Evolutionary conservation across 2,329 filamentous ascomycete species (phyloP).

Genomic region (Aotearoamyces nothofagi): DNA sequence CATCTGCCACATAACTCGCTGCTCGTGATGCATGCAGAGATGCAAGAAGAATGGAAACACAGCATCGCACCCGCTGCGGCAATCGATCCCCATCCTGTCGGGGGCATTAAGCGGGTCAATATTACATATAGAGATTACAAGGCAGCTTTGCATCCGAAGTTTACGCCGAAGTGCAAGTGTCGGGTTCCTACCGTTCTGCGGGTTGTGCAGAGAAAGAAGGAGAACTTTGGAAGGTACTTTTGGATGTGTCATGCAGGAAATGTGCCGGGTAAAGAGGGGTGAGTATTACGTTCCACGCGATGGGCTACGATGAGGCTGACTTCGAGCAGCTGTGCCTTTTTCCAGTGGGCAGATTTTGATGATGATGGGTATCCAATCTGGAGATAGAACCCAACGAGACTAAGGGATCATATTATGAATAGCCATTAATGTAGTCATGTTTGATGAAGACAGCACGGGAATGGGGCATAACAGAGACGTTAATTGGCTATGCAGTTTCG

Average conservation of each 20-base stretch:
- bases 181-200: slow-evolving; percentile 52
- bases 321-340: slow-evolving; percentile 47
- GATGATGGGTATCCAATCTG: slow-evolving; percentile 71
- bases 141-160: slow-evolving; percentile 56
- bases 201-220: slow-evolving; percentile 65
- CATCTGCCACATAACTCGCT: slow-evolving; percentile 91
- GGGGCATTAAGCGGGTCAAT: slow-evolving; percentile 73
- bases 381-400: slow-evolving; percentile 16
- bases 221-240: slow-evolving; percentile 69
- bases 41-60: slow-evolving; percentile 97
- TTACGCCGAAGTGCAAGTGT: slow-evolving; percentile 69
- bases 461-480: too few relatives aligned
- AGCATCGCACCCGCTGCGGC: slow-evolving; percentile 58
- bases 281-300: not conserved
- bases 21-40: slow-evolving; percentile 91
- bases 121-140: slow-evolving; percentile 88
- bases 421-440: too few relatives aligned
- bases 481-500: too few relatives aligned
- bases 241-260: slow-evolving; percentile 84
- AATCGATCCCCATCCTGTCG: slow-evolving; percentile 73
- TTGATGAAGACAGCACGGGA: too few relatives aligned
- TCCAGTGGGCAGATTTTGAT: slow-evolving; percentile 77
- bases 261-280: slow-evolving; percentile 46
- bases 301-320: not conserved
- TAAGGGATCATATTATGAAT: too few relatives aligned